Evolutionary conservation across 345 rosid genomes (phyloP).

Genomic region (Boechera stricta): DNA sequence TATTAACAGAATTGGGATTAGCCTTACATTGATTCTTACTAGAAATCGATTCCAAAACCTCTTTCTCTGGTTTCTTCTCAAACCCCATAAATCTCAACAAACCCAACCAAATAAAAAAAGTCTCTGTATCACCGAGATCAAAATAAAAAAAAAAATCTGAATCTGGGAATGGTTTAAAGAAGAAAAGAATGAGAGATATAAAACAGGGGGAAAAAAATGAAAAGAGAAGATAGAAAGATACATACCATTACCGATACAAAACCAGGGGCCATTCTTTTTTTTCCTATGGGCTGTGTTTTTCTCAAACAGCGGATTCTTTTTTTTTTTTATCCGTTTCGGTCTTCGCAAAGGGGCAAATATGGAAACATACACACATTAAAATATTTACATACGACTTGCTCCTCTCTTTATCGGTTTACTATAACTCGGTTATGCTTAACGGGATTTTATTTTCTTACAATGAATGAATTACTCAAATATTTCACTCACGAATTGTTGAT

Average conservation of each 20-base stretch:
- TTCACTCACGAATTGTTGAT: neutral
- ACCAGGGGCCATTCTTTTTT: constrained; percentile 45
- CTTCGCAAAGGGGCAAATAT: constrained; percentile 31
- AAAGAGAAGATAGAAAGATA: neutral
- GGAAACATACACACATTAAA: neutral
- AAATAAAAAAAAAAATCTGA: neutral
- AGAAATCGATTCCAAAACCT: constrained; percentile 44
- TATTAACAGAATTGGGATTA: constrained; percentile 25
- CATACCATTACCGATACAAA: constrained; percentile 35
- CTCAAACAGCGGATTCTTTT: constrained; percentile 44
- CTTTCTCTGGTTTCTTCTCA: constrained; percentile 56
- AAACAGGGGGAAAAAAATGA: constrained; percentile 1
- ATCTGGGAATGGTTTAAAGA: constrained; percentile 7
- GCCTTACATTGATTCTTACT: constrained; percentile 33
- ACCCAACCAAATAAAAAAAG: neutral
- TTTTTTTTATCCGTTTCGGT: constrained; percentile 43
- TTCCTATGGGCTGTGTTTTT: constrained; percentile 43
- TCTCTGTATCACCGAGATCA: too few relatives aligned
- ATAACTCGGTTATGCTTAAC: constrained; percentile 28
- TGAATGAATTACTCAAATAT: neutral
- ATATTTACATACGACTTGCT: neutral
- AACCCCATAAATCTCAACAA: constrained; percentile 63
- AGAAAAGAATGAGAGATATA: constrained; percentile 27
- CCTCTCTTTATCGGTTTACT: neutral
- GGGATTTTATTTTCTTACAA: neutral